A percentile compares a stretch with the other conserved stretches of the same genome.
Conservation (phyloP, 768 basidiomycete species). For the Suillus luteus region DNA sequence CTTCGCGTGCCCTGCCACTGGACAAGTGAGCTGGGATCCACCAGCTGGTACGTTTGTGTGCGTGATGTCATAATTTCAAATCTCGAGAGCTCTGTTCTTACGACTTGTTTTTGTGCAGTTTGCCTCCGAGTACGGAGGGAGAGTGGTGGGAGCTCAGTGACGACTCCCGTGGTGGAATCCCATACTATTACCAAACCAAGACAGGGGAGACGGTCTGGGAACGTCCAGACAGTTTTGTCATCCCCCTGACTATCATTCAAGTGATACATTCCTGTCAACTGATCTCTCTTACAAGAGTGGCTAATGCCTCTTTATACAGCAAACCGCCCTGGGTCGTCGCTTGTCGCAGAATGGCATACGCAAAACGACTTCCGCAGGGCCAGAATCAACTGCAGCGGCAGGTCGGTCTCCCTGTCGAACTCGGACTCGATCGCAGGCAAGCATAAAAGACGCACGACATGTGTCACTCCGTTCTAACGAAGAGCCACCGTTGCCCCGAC, state of each 20-base stretch:
- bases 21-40: conserved; percentile 92
- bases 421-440: conserved; percentile 38
- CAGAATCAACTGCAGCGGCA: not conserved
- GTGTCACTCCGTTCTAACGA: conserved; percentile 30
- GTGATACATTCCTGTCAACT: conserved; percentile 38
- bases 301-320: conserved; percentile 39
- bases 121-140: conserved; percentile 81
- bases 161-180: conserved; percentile 76
- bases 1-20: conserved; percentile 91
- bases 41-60: conserved; percentile 89
- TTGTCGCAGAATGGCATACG: conserved; percentile 57
- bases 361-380: conserved; percentile 16
- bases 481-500: conserved; percentile 30
- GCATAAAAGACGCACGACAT: conserved; percentile 37
- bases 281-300: not conserved
- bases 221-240: conserved; percentile 85
- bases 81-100: conserved; percentile 20
- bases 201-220: conserved; percentile 93
- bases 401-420: not conserved
- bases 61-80: conserved; percentile 34
- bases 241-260: conserved; percentile 88
- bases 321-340: conserved; percentile 71
- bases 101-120: conserved; percentile 39
- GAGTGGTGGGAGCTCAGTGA: conserved; percentile 97
- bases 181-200: conserved; percentile 95